Conservation (phyloP, 495 filamentous ascomycete species). For the Amniculicola lignicola region DNA sequence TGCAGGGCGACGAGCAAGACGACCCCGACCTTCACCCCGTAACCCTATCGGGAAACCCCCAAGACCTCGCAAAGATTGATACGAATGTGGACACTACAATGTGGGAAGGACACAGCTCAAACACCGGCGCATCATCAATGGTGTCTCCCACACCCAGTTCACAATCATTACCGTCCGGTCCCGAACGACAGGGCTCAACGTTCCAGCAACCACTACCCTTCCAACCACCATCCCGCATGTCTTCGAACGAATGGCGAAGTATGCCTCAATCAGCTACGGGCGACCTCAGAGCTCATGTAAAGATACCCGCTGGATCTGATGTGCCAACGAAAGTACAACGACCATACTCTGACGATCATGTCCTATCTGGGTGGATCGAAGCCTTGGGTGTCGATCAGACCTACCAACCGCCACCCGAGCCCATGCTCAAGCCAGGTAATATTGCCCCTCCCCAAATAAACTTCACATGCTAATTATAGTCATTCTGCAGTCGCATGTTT, state of each 20-base stretch:
- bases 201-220: slow-evolving; percentile 41
- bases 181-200: slow-evolving; percentile 35
- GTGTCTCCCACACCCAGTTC: slow-evolving; percentile 44
- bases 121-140: slow-evolving; percentile 48
- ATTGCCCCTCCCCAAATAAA: slow-evolving; percentile 35
- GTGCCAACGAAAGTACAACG: slow-evolving; percentile 53
- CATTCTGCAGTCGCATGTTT: slow-evolving; percentile 70
- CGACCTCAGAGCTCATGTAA: slow-evolving; percentile 45
- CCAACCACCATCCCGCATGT: slow-evolving; percentile 34
- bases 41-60: slow-evolving; percentile 63
- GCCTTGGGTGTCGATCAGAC: slow-evolving; percentile 80
- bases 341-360: slow-evolving; percentile 41
- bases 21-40: slow-evolving; percentile 89
- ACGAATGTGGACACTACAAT: slow-evolving; percentile 53
- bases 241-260: slow-evolving; percentile 53
- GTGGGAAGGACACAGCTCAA: slow-evolving; percentile 57
- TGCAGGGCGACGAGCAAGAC: slow-evolving; percentile 78
- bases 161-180: slow-evolving; percentile 34
- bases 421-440: slow-evolving; percentile 64
- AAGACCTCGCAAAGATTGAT: slow-evolving; percentile 57
- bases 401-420: slow-evolving; percentile 78
- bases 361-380: slow-evolving; percentile 79
- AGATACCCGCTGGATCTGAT: slow-evolving; percentile 37
- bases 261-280: slow-evolving; percentile 51
- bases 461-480: slow-evolving; percentile 30